Conservation (phyloP, 331 rosid species). For the Rosa hybrid region DNA sequence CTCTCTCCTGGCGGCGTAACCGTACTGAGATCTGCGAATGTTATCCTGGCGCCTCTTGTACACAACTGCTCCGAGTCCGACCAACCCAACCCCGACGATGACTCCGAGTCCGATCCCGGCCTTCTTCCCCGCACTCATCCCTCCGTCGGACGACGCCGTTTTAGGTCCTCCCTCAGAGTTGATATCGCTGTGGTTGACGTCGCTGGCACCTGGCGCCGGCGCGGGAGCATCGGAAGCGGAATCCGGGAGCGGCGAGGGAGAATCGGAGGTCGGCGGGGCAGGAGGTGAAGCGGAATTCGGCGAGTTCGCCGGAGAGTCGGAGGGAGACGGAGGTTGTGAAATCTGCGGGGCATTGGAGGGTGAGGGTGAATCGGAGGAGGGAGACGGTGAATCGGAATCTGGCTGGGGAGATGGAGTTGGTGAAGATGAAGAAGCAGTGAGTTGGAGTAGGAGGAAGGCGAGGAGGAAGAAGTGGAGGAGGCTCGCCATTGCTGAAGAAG, state of each 20-base stretch:
- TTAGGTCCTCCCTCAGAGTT: not conserved
- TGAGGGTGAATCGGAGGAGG: not conserved
- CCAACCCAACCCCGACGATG: constrained; percentile 40
- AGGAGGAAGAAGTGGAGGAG: constrained; percentile 17
- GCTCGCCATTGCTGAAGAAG: not conserved
- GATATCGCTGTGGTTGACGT: constrained; percentile 9
- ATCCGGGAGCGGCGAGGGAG: constrained; percentile 23
- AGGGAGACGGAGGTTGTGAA: constrained; percentile 14
- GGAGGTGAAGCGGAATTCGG: constrained; percentile 35
- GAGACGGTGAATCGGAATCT: constrained; percentile 13
- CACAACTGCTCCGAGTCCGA: constrained; percentile 54
- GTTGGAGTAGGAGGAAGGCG: constrained; percentile 21
- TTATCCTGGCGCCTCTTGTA: constrained; percentile 78
- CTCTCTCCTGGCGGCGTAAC: constrained; percentile 52
- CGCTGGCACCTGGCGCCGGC: constrained; percentile 7
- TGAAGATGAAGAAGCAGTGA: constrained; percentile 31
- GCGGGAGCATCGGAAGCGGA: constrained; percentile 16
- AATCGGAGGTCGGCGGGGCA: not conserved
- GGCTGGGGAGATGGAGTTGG: constrained; percentile 32
- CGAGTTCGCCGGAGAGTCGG: not conserved
- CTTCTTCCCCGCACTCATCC: constrained; percentile 64
- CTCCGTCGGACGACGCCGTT: constrained; percentile 35
- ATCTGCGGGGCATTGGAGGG: not conserved
- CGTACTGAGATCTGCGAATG: constrained; percentile 60
- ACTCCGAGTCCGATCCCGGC: constrained; percentile 71